phyloP scores from a whole-genome alignment of 2,329 filamentous ascomycete genomes.

The Phaeosphaeriaceae sp. region DNA sequence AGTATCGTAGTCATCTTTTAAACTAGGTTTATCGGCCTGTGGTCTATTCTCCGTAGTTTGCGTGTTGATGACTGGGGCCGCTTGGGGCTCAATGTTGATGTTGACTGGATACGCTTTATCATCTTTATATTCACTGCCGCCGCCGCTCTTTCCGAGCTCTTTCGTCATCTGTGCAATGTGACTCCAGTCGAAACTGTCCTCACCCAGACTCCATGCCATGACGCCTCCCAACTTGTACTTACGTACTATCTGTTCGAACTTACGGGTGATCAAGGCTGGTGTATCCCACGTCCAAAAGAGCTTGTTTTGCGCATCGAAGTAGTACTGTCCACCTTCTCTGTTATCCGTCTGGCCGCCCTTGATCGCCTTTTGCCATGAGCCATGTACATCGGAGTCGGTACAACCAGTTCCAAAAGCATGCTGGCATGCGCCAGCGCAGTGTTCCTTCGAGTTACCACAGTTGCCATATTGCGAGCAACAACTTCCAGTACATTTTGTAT shows the following conservation, averaged over 20 bases:
- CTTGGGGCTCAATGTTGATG: background rate
- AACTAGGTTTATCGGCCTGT: background rate
- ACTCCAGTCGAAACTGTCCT: slow-evolving; percentile 59
- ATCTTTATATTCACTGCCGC: background rate
- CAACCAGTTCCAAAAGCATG: slow-evolving; percentile 48
- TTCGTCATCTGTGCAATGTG: slow-evolving; percentile 53
- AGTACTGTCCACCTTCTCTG: slow-evolving; percentile 68
- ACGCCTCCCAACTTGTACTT: slow-evolving; percentile 68
- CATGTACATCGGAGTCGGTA: slow-evolving; percentile 57
- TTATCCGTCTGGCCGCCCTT: slow-evolving; percentile 63
- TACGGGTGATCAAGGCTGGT: slow-evolving; percentile 63
- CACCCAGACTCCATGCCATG: slow-evolving; percentile 77
- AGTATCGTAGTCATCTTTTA: slow-evolving; percentile 9
- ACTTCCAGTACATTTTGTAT: slow-evolving; percentile 31
- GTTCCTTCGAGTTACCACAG: slow-evolving; percentile 35
- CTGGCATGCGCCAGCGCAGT: slow-evolving; percentile 42
- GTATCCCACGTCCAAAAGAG: slow-evolving; percentile 81
- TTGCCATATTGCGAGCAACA: slow-evolving; percentile 45
- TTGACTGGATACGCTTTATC: background rate
- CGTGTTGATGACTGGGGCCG: background rate
- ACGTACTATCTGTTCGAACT: slow-evolving; percentile 66
- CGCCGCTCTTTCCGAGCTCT: slow-evolving; percentile 19
- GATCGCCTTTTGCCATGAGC: slow-evolving; percentile 65
- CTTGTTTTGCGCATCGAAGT: slow-evolving; percentile 64
- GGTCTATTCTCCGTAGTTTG: background rate